Evolutionary conservation across 1,284 basidiomycete species (phyloP).

Genomic region (Porodaedalea pini): DNA sequence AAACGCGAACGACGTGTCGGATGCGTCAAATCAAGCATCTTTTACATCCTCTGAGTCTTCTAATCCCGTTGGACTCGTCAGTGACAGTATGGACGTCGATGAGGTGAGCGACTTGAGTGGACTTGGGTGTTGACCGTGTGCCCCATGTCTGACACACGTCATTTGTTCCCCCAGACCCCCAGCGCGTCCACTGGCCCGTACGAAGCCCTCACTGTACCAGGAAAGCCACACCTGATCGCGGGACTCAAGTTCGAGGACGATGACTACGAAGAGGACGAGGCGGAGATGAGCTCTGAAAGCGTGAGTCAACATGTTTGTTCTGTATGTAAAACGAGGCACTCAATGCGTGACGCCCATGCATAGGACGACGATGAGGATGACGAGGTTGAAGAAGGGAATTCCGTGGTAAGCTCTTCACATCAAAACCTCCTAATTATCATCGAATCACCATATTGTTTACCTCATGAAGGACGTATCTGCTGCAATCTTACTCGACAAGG

Average conservation of each 20-base stretch:
- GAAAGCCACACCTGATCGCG: background rate
- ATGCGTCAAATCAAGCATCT: background rate
- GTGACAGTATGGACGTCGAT: slow-evolving; percentile 7
- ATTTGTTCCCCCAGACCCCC: background rate
- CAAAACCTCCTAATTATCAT: too few relatives aligned
- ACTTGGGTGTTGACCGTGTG: background rate
- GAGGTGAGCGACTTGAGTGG: background rate
- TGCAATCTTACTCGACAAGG: background rate
- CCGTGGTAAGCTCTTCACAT: background rate
- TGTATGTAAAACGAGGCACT: background rate
- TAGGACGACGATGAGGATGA: slow-evolving; percentile 11
- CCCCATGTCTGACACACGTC: background rate
- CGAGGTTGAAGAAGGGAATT: background rate
- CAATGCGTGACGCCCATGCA: background rate
- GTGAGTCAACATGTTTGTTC: background rate
- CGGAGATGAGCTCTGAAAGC: background rate
- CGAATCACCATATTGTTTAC: too few relatives aligned
- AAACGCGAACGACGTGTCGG: slow-evolving; percentile 1
- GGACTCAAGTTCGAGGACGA: background rate
- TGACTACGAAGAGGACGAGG: slow-evolving; percentile 8
- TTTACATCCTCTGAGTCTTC: background rate
- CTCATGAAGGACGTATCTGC: background rate
- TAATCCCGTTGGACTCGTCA: background rate
- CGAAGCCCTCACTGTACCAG: background rate
- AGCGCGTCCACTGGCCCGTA: slow-evolving; percentile 1